These are phyloP conservation scores for Tulasnella sp. DNA, from an alignment of 768 basidiomycete species.

Conservation along the genomic window DNA sequence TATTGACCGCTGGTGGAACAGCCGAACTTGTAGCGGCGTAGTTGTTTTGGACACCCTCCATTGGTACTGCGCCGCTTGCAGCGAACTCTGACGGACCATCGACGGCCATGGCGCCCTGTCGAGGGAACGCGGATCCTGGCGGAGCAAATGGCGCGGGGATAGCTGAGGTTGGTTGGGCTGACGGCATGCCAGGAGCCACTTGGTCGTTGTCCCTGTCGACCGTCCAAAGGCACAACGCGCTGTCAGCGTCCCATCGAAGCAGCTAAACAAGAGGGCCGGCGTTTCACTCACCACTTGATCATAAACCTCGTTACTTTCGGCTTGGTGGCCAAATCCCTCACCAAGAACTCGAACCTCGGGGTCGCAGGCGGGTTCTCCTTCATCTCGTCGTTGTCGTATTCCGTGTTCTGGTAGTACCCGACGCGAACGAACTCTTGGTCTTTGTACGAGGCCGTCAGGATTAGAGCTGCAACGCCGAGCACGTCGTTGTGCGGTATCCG, in stretches of 20 bases:
- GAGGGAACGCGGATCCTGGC: slow-evolving; percentile 25
- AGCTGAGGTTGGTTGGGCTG: not conserved
- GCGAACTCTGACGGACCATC: not conserved
- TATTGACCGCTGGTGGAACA: slow-evolving; percentile 17
- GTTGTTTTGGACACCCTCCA: slow-evolving; percentile 16
- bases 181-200: not conserved
- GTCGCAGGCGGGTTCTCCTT: slow-evolving; percentile 62
- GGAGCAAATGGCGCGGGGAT: not conserved
- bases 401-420: slow-evolving; percentile 98
- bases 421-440: slow-evolving; percentile 99
- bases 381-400: slow-evolving; percentile 95
- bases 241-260: not conserved
- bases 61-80: not conserved
- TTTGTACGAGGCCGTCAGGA: slow-evolving; percentile 88
- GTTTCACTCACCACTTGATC: slow-evolving; percentile 39
- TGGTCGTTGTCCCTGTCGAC: not conserved
- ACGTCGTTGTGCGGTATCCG: slow-evolving; percentile 81
- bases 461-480: slow-evolving; percentile 93
- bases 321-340: slow-evolving; percentile 85
- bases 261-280: not conserved
- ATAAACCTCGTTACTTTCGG: slow-evolving; percentile 80
- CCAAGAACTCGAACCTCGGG: slow-evolving; percentile 73
- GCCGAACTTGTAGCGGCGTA: slow-evolving; percentile 18
- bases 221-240: not conserved
- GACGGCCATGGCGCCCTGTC: not conserved